Conservation (phyloP, 2,329 filamentous ascomycete genomes). For the Rhynchosporium graminicola region DNA sequence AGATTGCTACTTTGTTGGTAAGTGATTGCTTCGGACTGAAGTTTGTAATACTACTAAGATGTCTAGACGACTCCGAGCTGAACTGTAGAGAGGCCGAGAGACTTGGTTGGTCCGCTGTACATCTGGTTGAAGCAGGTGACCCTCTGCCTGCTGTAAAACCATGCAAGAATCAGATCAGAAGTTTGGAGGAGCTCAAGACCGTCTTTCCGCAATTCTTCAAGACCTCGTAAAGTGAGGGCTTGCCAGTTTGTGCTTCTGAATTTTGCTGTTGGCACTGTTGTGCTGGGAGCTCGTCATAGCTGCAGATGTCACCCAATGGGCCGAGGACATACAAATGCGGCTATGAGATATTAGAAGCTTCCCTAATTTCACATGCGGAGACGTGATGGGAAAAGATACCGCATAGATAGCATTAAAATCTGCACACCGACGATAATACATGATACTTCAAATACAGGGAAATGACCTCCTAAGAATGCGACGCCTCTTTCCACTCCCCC, state of each 20-base stretch:
- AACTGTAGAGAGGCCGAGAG: constrained; percentile 79
- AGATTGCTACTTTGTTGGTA: constrained; percentile 92
- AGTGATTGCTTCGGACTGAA: constrained; percentile 42
- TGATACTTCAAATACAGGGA: too few species aligned
- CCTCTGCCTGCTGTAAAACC: constrained; percentile 63
- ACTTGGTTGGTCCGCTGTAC: constrained; percentile 83
- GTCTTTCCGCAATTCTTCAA: constrained; percentile 89
- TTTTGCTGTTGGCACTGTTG: background rate
- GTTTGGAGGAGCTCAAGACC: constrained; percentile 72
- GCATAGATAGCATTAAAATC: background rate
- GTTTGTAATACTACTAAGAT: constrained; percentile 13
- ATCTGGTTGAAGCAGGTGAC: constrained; percentile 79
- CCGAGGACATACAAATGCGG: background rate
- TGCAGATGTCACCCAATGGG: background rate
- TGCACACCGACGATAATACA: too few species aligned
- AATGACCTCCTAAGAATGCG: background rate
- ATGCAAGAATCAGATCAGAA: constrained; percentile 72
- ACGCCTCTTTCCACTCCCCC: constrained; percentile 10
- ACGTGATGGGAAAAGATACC: background rate
- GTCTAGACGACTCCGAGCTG: constrained; percentile 76
- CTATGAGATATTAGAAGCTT: background rate
- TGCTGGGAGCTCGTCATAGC: background rate
- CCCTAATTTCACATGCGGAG: too few species aligned
- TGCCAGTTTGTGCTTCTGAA: background rate
- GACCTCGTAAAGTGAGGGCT: constrained; percentile 35